Evolutionary conservation across 2,329 filamentous ascomycete species (phyloP).

Genomic region (Fusarium torulosum): DNA sequence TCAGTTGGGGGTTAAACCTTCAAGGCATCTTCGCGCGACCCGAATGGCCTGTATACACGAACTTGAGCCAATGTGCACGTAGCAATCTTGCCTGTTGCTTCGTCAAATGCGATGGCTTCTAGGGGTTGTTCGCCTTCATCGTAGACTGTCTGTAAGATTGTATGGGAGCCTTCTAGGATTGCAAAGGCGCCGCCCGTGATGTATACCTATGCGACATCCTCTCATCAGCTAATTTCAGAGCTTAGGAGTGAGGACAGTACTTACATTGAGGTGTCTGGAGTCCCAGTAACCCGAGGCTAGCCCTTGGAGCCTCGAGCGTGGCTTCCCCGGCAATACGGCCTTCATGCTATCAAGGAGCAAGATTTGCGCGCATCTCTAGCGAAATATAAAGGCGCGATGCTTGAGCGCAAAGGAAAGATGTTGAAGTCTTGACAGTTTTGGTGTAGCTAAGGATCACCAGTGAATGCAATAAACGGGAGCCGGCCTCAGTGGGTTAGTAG

Average conservation of each 20-base stretch:
- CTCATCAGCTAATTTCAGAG: slow-evolving; percentile 22
- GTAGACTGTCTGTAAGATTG: slow-evolving; percentile 90
- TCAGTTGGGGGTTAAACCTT: slow-evolving; percentile 67
- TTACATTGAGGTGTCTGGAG: slow-evolving; percentile 77
- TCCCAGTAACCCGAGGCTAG: slow-evolving; percentile 81
- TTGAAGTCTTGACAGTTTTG: slow-evolving; percentile 15
- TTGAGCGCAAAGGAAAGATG: slow-evolving; percentile 19
- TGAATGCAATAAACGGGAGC: slow-evolving; percentile 38
- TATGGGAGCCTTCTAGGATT: slow-evolving; percentile 79
- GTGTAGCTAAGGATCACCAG: slow-evolving; percentile 21
- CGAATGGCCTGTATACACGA: slow-evolving; percentile 83
- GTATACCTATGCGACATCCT: slow-evolving; percentile 72
- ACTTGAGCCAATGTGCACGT: slow-evolving; percentile 75
- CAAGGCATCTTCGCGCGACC: slow-evolving; percentile 75
- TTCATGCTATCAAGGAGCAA: slow-evolving; percentile 70
- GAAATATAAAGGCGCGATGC: slow-evolving; percentile 13
- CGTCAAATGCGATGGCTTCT: slow-evolving; percentile 83
- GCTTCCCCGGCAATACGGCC: slow-evolving; percentile 82
- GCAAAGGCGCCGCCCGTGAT: slow-evolving; percentile 90
- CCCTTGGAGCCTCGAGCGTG: slow-evolving; percentile 82
- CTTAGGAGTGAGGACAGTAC: slow-evolving; percentile 44
- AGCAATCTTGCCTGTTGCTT: slow-evolving; percentile 86
- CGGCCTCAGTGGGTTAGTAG: slow-evolving; percentile 16
- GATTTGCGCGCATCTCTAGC: slow-evolving; percentile 43
- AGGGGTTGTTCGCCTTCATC: slow-evolving; percentile 79